Base-by-base conservation (phyloP, 345 rosid species). In the Gossypium australe region DNA sequence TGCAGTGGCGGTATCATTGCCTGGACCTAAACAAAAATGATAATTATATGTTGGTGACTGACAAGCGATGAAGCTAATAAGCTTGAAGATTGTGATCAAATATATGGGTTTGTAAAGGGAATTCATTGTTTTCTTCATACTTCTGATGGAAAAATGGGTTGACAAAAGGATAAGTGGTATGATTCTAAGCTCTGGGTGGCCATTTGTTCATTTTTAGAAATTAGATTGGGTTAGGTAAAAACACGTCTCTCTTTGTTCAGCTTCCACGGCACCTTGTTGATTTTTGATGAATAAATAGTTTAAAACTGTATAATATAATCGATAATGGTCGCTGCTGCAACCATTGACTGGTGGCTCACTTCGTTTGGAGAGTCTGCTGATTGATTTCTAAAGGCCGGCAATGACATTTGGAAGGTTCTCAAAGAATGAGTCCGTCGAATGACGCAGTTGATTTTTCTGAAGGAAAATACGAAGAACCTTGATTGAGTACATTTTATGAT, bases 221-320 rank as follows among this genome's bases (percentile, higher is more conserved):
- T 68, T 16, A 25, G 57, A 6, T 68, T 27, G 58, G 38, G 59
- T 67, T 20, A 25, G 65, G 75, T 41, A 4, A 72, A 20, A 16
- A 24, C 38, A 58, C 18, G 67, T 13, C 29, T 72, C 43, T 20
- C 7, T 44, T 7, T 14, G 44, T 20, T 27, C 27, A 41, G 34
- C 69, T 43, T 78, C 78, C 43, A 47, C 29, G 17, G 18, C 8
- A 29, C 61, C 72, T 0, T 49, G 72, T n/a, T 16, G 62, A 55
- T 53, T 29, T 29, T 13, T 11, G 14, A 57, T 41, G 41, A 11
- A 2, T n/a, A 51, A 11, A 60, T 27, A 7, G 65, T 25, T 25
- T 13, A 60, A 27, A 60, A 24, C 14, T 10, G 7, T 11, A 24
- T 4, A 22, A 58, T 3, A 22, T 11, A 53, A 53, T 70, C 20